These are phyloP conservation scores for Nannochloris sp. DNA, from an alignment of 139 green algal genomes.

Conservation along the genomic window DNA sequence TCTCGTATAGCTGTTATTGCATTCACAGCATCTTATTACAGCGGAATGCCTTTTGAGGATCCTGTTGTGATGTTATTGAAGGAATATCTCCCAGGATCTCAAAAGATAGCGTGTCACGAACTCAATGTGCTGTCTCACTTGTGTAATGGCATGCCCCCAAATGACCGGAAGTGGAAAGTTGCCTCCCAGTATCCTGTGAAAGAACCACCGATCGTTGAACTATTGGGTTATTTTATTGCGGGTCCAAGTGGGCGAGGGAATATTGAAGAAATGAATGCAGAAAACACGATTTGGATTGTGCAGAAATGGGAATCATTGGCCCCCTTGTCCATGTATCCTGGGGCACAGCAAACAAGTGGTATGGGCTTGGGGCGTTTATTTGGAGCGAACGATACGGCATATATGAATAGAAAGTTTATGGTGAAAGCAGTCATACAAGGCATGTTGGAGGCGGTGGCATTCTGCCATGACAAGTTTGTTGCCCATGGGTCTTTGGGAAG, in stretches of 20 bases:
- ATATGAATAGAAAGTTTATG: conserved; percentile 26
- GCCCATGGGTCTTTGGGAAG: conserved; percentile 59
- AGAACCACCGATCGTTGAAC: conserved; percentile 43
- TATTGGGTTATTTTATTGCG: conserved; percentile 56
- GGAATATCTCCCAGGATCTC: conserved; percentile 62
- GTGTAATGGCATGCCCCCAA: conserved; percentile 25
- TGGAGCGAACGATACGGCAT: conserved; percentile 10
- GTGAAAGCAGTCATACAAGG: conserved; percentile 28
- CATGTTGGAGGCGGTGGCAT: conserved; percentile 43
- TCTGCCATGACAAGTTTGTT: conserved; percentile 44
- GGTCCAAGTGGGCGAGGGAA: conserved; percentile 30
- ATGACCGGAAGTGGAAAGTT: conserved; percentile 45
- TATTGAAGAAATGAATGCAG: conserved; percentile 6
- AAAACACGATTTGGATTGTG: conserved; percentile 60
- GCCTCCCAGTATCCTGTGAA: conserved; percentile 4
- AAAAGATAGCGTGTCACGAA: conserved; percentile 57
- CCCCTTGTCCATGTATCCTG: conserved; percentile 50
- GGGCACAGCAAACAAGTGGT: conserved; percentile 25
- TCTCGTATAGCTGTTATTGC: conserved; percentile 49
- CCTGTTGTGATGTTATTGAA: conserved; percentile 47
- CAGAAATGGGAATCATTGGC: conserved; percentile 55
- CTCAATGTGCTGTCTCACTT: conserved; percentile 54
- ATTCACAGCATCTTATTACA: conserved; percentile 45
- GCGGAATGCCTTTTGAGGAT: conserved; percentile 47
- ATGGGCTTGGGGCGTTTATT: conserved; percentile 24